Evolutionary conservation across 148 eudicot genomes (phyloP).

Genomic region (Nyssa sinensis): DNA sequence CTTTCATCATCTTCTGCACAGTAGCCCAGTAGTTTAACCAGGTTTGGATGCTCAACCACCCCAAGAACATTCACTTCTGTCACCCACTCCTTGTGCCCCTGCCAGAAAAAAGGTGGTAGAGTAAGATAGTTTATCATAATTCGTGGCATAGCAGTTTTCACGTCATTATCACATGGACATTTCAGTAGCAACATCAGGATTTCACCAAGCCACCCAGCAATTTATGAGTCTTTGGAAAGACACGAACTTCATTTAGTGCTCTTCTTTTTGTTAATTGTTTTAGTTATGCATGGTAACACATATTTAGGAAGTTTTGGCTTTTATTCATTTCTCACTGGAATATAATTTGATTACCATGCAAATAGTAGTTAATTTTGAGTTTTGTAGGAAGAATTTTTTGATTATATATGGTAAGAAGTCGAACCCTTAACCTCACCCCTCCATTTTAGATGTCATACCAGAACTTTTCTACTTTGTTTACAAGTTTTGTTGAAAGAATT

Average conservation of each 20-base stretch:
- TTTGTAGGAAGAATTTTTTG: no score
- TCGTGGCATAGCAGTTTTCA: neutral
- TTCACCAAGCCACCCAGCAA: neutral
- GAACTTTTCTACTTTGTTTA: no score
- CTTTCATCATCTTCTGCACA: conserved; percentile 98
- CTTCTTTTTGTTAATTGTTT: neutral
- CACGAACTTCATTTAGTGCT: neutral
- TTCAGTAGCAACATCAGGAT: neutral
- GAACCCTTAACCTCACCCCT: no score
- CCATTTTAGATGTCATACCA: no score
- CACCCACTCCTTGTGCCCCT: conserved; percentile 99
- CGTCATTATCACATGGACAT: neutral
- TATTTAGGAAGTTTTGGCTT: neutral
- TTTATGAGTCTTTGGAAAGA: neutral
- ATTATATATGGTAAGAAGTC: no score
- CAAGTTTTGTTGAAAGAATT: no score
- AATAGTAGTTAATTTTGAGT: neutral
- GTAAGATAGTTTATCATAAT: no score
- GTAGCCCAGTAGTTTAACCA: conserved; percentile 85
- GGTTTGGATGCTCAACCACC: conserved; percentile 86
- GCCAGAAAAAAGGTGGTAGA: conserved; percentile 9
- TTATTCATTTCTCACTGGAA: neutral
- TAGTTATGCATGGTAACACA: neutral
- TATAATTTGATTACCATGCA: neutral
- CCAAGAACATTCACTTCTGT: conserved; percentile 93